Evolutionary conservation across 1,284 basidiomycete species (phyloP), one percentile per base, ranked within the genome.

Genomic region (Cutaneotrichosporon sp.): DNA sequence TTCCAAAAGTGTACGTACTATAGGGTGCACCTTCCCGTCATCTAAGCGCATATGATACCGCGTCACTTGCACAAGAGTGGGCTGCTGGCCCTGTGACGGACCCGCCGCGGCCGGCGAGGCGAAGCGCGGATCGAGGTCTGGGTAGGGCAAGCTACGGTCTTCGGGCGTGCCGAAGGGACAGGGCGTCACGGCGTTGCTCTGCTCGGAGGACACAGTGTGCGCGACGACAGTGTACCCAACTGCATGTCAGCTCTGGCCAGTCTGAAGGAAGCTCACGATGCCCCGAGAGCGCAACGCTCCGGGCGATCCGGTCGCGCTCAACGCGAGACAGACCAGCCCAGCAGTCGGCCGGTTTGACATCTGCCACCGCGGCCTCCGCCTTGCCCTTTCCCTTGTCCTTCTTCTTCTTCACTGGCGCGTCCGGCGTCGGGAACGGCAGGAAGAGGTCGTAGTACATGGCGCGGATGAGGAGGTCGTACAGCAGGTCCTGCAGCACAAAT

Each of bases 361-460:
- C 26, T n/a, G 18, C 30, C 40, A 18, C 34, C 8, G 4, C 20
- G 15, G 35, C 30, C 15, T 20, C 26, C 26, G 33, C 40, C 60
- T 69, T 72, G 13, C 48, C 62, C 60, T 74, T 74, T 3, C 66
- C 69, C 58, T 74, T 72, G 37, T 53, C 54, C 47, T 54, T 55
- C 49, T 70, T 70, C 52, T 60, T 64, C 18, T 43, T 46, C 12
- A 12, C 35, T 1, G 48, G 34, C 7, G 30, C 49, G 5, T 59
- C 49, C 4, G 68, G 61, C 1, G 64, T 38, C 0, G 72, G 70
- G 58, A 70, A 76, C 15, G 72, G 70, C 4, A 70, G 46, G 52
- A 66, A 72, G 20, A 76, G 69, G 61, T 76, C 72, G 59, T 66
- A 73, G 56, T 71, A 74, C 71, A 75, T 74, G 42, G 34, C 26